A percentile compares a stretch with the other conserved stretches of the same genome.
Evolutionary conservation across 2,329 filamentous ascomycete species (phyloP).

Genomic region (Ceratocystis smalleyi): DNA sequence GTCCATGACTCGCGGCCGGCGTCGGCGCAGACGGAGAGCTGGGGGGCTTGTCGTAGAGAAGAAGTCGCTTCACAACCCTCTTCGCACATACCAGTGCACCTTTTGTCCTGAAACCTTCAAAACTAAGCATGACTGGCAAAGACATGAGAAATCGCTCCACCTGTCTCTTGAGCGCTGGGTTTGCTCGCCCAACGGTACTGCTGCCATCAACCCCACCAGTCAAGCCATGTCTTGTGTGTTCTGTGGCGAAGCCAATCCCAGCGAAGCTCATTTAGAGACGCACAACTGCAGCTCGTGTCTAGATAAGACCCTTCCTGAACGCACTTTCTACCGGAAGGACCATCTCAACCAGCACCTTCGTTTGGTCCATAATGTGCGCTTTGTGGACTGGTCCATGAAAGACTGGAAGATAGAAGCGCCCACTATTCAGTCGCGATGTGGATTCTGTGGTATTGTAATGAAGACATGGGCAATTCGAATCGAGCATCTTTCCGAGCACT

Average conservation of each 20-base stretch:
- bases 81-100: slow-evolving; percentile 49
- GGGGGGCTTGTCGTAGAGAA: slow-evolving; percentile 25
- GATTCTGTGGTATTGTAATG: slow-evolving; percentile 48
- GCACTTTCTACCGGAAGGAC: slow-evolving; percentile 52
- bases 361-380: slow-evolving; percentile 48
- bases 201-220: slow-evolving; percentile 42
- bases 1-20: slow-evolving; percentile 31
- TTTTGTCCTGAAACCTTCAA: slow-evolving; percentile 54
- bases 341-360: slow-evolving; percentile 51
- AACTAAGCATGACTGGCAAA: slow-evolving; percentile 54
- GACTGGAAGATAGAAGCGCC: slow-evolving; percentile 45
- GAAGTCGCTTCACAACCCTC: slow-evolving; percentile 27
- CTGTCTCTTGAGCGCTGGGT: slow-evolving; percentile 51
- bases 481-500: slow-evolving; percentile 52
- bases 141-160: slow-evolving; percentile 54
- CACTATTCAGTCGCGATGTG: slow-evolving; percentile 47
- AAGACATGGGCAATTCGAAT: slow-evolving; percentile 45
- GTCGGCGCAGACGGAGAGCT: slow-evolving; percentile 33
- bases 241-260: slow-evolving; percentile 40
- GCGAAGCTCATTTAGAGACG: slow-evolving; percentile 39
- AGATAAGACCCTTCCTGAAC: slow-evolving; percentile 45
- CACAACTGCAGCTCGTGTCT: slow-evolving; percentile 51
- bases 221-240: slow-evolving; percentile 43
- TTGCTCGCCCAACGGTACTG: slow-evolving; percentile 43
- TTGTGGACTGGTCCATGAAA: slow-evolving; percentile 47